A percentile compares a stretch with the other conserved stretches of the same genome.
Conservation (phyloP, 2,329 filamentous ascomycete species). For the Fusarium floridanum region DNA sequence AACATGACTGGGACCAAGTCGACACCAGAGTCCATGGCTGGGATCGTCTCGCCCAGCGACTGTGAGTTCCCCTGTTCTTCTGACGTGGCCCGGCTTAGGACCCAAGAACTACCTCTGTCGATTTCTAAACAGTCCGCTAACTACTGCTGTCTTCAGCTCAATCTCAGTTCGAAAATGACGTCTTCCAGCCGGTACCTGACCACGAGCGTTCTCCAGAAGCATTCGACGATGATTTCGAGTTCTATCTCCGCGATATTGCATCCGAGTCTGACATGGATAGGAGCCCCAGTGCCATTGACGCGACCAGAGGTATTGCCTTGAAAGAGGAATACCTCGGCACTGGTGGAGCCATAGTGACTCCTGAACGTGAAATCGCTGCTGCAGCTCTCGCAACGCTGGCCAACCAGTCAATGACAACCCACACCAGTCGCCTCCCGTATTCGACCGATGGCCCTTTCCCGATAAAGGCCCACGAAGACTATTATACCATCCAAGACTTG, state of each 20-base stretch:
- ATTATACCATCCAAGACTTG: neutral
- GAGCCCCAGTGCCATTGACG: neutral
- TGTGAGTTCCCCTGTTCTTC: neutral
- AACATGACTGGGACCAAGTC: neutral
- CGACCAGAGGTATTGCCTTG: no score
- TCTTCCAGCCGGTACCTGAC: neutral
- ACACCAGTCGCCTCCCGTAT: neutral
- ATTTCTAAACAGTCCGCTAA: neutral
- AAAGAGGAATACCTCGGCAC: neutral
- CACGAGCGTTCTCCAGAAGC: neutral
- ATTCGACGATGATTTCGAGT: neutral
- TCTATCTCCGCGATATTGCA: neutral
- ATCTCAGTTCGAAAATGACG: neutral
- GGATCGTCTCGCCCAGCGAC: neutral
- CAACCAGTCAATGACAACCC: neutral
- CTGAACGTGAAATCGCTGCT: neutral
- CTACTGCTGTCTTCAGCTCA: neutral
- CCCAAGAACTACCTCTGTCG: neutral
- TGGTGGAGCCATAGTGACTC: neutral
- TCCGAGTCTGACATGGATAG: neutral
- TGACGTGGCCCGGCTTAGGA: neutral
- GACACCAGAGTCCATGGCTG: neutral
- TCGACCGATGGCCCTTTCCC: neutral
- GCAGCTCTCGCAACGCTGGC: neutral
- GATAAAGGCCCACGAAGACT: neutral